A percentile compares a stretch with the other conserved stretches of the same genome.
These are phyloP conservation scores for Ploettnerulaceae sp. DNA, from an alignment of 2,329 filamentous ascomycete species.

Conservation along the genomic window DNA sequence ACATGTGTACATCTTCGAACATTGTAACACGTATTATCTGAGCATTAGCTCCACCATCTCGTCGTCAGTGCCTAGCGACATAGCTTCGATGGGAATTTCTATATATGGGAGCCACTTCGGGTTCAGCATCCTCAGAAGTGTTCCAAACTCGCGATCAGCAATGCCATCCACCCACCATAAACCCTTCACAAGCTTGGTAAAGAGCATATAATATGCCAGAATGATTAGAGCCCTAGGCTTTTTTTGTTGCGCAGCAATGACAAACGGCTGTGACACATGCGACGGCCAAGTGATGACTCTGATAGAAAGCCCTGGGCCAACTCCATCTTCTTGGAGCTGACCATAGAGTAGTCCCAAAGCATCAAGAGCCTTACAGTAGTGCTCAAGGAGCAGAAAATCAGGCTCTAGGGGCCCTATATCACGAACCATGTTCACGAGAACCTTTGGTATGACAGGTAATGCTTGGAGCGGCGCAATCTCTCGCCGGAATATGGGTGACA, in stretches of 20 bases:
- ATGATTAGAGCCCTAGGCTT: slow-evolving; percentile 20
- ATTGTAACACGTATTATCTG: not conserved
- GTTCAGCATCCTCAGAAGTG: slow-evolving; percentile 11
- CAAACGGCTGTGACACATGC: slow-evolving; percentile 18
- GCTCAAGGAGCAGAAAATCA: slow-evolving; percentile 24
- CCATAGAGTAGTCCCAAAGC: slow-evolving; percentile 28
- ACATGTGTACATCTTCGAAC: not conserved
- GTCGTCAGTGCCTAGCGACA: slow-evolving; percentile 6
- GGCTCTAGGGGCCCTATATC: slow-evolving; percentile 23
- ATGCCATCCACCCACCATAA: slow-evolving; percentile 24
- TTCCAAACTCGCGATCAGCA: slow-evolving; percentile 17
- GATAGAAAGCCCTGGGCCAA: slow-evolving; percentile 19
- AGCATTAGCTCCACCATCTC: slow-evolving; percentile 18
- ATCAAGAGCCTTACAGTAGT: slow-evolving; percentile 27
- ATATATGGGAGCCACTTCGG: slow-evolving; percentile 16
- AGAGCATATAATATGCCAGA: slow-evolving; percentile 21
- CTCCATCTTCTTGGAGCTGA: slow-evolving; percentile 26
- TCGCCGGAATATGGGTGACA: slow-evolving; percentile 27
- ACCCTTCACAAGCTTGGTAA: slow-evolving; percentile 17
- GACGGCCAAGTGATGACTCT: slow-evolving; percentile 28
- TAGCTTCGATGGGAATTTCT: slow-evolving; percentile 14
- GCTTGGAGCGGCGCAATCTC: slow-evolving; percentile 18
- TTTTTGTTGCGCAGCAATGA: slow-evolving; percentile 9
- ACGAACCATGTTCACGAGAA: slow-evolving; percentile 25
- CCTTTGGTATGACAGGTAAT: slow-evolving; percentile 22